Evolutionary conservation across 179 eudicot genomes (phyloP).

Genomic region (Pouteria campechiana): DNA sequence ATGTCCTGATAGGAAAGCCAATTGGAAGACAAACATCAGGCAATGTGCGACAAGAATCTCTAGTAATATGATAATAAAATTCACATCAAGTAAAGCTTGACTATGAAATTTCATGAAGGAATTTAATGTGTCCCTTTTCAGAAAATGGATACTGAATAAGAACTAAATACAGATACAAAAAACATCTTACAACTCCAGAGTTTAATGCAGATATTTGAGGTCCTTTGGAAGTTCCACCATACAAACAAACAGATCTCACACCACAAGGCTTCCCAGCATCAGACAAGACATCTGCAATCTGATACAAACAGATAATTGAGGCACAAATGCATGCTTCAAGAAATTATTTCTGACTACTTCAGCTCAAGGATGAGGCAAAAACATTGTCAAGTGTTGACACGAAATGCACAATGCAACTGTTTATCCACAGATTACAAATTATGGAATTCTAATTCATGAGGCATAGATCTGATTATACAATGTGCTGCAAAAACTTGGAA

Average conservation of each 20-base stretch:
- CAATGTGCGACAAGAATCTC: background rate
- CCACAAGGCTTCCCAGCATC: constrained; percentile 81
- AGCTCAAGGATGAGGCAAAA: background rate
- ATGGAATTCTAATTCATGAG: too few relatives aligned
- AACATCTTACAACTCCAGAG: constrained; percentile 78
- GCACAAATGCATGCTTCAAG: background rate
- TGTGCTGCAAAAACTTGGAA: too few relatives aligned
- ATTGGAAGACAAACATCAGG: background rate
- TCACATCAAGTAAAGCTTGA: background rate
- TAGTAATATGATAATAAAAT: background rate
- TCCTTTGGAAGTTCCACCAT: constrained; percentile 97
- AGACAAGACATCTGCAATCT: constrained; percentile 85
- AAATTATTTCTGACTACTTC: background rate
- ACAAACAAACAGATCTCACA: constrained; percentile 60
- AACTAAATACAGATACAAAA: background rate
- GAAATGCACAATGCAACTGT: too few relatives aligned
- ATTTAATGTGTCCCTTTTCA: too few relatives aligned
- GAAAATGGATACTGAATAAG: too few relatives aligned
- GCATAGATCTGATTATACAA: too few relatives aligned
- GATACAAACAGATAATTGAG: constrained; percentile 14
- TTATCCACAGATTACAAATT: too few relatives aligned
- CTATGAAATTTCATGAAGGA: too few relatives aligned
- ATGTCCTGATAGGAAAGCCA: constrained; percentile 53
- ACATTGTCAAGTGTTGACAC: too few relatives aligned
- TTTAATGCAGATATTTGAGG: constrained; percentile 71